Conservation (phyloP, 805 yeast species). For the Schwanniomyces occidentalis region DNA sequence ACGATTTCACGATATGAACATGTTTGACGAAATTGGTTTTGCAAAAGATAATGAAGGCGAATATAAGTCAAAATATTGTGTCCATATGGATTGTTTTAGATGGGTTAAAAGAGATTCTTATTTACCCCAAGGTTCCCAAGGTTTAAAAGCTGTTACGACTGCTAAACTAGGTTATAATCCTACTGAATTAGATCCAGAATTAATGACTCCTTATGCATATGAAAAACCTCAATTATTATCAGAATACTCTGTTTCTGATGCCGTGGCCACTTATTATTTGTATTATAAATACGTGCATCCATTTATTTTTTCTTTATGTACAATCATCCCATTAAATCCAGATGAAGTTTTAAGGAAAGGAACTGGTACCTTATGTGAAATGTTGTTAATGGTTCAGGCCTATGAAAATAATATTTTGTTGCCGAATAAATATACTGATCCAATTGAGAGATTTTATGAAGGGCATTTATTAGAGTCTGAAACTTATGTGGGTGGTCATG, state of each 20-base stretch:
- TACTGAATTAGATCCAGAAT: slow-evolving; percentile 92
- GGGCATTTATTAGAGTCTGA: slow-evolving; percentile 94
- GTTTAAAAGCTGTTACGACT: slow-evolving; percentile 95
- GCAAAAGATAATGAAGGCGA: slow-evolving; percentile 87
- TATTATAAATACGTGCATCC: slow-evolving; percentile 98
- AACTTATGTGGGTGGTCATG: slow-evolving; percentile 99
- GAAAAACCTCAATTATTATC: slow-evolving; percentile 90
- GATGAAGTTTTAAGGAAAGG: slow-evolving; percentile 96
- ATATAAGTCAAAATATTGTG: slow-evolving; percentile 88
- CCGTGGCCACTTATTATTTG: slow-evolving; percentile 95
- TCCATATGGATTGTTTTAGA: slow-evolving; percentile 94
- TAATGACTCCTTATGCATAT: slow-evolving; percentile 97
- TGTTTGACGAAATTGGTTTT: slow-evolving; percentile 94
- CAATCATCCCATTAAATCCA: slow-evolving; percentile 93
- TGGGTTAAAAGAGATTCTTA: slow-evolving; percentile 99
- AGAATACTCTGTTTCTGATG: slow-evolving; percentile 98
- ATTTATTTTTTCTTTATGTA: slow-evolving; percentile 91
- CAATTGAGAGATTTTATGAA: slow-evolving; percentile 90
- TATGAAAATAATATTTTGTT: slow-evolving; percentile 71
- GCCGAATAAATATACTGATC: slow-evolving; percentile 93
- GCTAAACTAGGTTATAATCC: slow-evolving; percentile 96
- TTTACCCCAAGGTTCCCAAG: slow-evolving; percentile 97
- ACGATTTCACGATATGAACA: slow-evolving; percentile 75
- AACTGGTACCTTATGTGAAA: slow-evolving; percentile 97
- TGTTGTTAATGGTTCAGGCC: slow-evolving; percentile 96